These are phyloP conservation scores for Trypanosoma avium DNA, from an alignment of 208 protist genomes.

Conservation along the genomic window DNA sequence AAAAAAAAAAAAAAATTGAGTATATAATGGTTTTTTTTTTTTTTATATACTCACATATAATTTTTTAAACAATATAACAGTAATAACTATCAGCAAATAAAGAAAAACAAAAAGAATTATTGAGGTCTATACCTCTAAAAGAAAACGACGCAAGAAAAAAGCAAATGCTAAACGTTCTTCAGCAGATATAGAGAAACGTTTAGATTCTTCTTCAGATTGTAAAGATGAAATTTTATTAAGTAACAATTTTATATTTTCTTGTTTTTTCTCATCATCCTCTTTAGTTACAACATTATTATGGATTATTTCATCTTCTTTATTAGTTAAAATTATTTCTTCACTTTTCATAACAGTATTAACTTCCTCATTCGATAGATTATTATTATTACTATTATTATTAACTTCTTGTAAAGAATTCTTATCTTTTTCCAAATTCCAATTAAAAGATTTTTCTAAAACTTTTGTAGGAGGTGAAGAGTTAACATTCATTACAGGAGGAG, in stretches of 20 bases:
- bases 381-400: background rate
- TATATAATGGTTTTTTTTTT: no score
- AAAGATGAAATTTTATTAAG: background rate
- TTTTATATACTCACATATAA: no score
- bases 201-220: background rate
- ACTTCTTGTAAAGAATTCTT: background rate
- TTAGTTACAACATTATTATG: background rate
- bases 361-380: background rate
- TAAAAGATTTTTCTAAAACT: no score
- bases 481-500: no score
- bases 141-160: conserved; percentile 19
- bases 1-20: no score
- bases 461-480: no score
- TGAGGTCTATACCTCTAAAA: conserved; percentile 3
- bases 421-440: no score
- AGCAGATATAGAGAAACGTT: conserved; percentile 1
- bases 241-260: background rate
- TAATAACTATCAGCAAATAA: background rate
- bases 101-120: background rate
- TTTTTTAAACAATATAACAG: no score
- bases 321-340: background rate
- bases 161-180: conserved; percentile 22
- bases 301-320: conserved; percentile 1
- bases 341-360: background rate
- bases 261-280: background rate